Evolutionary conservation across 768 basidiomycete species (phyloP), one percentile per base, ranked within the genome.

Genomic region (Pleurotus djamor): DNA sequence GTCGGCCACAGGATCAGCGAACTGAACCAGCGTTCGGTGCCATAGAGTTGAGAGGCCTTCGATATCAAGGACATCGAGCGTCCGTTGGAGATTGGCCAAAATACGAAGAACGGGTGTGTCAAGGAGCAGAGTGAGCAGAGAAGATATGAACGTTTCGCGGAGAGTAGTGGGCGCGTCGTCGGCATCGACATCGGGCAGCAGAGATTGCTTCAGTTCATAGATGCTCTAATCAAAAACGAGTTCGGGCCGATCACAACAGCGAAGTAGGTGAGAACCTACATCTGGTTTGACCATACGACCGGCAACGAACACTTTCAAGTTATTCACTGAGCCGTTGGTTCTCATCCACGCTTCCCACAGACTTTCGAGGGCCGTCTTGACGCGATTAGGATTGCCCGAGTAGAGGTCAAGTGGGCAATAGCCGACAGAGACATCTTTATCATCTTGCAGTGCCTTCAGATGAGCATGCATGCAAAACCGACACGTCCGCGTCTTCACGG

Each of bases 391-490:
- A 21, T 92, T 81, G 2, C 79, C 77, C 13, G 95, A 96, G 71
- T 86, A 98, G 17, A 99, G 77, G 72, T 99, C 96, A 58, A 99
- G 75, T 3, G 96, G 96, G 69, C 94, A 96, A 71, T 93, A 99
- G 5, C 74, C 54, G 10, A 32, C 74, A 32, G 69, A 73, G 14
- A 77, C 67, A 21, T 76, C 69, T 52, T 66, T 63, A 21, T 77
- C 69, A 5, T 76, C 81, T 35, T 74, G 66, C 36, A 69, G 65
- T 21, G 69, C 66, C 68, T 77, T 85, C 66, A 86, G 67, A 60
- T 83, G 78, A 1, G 85, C 77, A 70, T 98, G 94, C 89, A 98
- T 91, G 70, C 94, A 95, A 71, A 93, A 96, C 63, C 96, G 83
- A 75, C 95, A 96, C 13, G 90, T 88, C 41, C 71, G 74, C 5